Percentiles rank a stretch among this genome's conserved stretches.
phyloP scores from a whole-genome alignment of 1,284 basidiomycete genomes.

The Austroboletus rostrupii region DNA sequence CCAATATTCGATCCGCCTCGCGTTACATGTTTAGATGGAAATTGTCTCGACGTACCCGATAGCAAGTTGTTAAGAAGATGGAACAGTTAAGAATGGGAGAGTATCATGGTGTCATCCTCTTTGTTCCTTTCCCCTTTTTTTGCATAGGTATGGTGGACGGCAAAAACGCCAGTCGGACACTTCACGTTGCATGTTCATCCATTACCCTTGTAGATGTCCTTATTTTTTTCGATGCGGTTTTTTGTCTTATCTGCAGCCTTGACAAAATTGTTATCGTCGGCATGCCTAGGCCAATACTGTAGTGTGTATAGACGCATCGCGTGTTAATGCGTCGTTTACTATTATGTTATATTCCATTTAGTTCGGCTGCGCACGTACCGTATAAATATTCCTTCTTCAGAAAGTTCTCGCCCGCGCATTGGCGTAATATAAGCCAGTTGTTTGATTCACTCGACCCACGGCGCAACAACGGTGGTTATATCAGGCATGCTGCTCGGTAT shows the following conservation, averaged over 20 bases:
- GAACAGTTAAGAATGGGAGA: neutral
- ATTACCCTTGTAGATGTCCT: neutral
- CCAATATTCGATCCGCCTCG: neutral
- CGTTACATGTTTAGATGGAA: neutral
- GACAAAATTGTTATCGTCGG: neutral
- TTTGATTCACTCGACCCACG: neutral
- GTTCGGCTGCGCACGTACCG: neutral
- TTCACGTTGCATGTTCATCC: neutral
- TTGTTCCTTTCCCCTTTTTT: neutral
- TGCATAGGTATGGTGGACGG: neutral
- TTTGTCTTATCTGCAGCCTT: neutral
- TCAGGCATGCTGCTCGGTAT: neutral
- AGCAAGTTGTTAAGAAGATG: neutral
- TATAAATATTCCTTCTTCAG: too few species aligned
- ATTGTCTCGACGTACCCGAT: neutral
- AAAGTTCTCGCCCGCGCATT: too few species aligned
- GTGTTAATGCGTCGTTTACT: neutral
- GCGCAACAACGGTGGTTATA: neutral
- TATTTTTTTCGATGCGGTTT: constrained; percentile 4
- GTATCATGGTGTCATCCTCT: neutral
- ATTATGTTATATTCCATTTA: constrained; percentile 1
- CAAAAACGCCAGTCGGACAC: neutral
- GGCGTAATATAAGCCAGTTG: too few species aligned
- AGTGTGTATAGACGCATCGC: neutral
- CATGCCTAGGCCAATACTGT: neutral